These are phyloP conservation scores for Thuja plicata DNA, from an alignment of 83 land plant genomes.

Conservation along the genomic window DNA sequence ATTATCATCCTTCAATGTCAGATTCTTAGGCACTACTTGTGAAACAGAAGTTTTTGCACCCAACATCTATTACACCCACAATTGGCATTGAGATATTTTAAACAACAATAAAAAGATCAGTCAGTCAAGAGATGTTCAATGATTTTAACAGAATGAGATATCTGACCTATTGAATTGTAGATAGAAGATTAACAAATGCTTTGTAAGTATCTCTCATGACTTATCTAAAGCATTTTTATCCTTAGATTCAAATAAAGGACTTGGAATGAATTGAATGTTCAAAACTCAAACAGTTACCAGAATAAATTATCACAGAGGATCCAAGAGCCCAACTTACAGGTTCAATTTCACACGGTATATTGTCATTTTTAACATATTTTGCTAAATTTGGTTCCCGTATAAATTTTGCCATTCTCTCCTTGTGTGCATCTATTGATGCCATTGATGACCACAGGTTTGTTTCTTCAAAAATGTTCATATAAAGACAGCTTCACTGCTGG, in stretches of 20 bases:
- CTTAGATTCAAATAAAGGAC: not conserved
- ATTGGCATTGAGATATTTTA: not conserved
- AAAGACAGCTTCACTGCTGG: not conserved
- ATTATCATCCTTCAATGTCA: too few species aligned
- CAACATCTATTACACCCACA: not conserved
- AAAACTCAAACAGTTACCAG: not conserved
- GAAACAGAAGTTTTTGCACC: too few species aligned
- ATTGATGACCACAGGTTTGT: constrained; percentile 19
- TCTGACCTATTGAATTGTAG: not conserved
- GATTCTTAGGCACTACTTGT: too few species aligned
- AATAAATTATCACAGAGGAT: not conserved
- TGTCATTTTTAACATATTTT: constrained; percentile 20
- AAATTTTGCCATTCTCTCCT: constrained; percentile 12
- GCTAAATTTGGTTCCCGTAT: constrained; percentile 8
- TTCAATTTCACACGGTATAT: constrained; percentile 20
- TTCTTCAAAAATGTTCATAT: not conserved
- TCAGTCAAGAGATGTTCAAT: not conserved
- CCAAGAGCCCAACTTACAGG: constrained; percentile 4
- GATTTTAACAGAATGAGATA: not conserved
- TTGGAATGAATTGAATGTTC: not conserved
- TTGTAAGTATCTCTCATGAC: not conserved
- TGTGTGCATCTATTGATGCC: not conserved
- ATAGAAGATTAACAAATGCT: not conserved
- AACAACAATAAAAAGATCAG: not conserved
- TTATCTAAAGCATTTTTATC: not conserved